Evolutionary conservation across 306 rosid genomes (phyloP).

Genomic region (Vachellia collinsii): DNA sequence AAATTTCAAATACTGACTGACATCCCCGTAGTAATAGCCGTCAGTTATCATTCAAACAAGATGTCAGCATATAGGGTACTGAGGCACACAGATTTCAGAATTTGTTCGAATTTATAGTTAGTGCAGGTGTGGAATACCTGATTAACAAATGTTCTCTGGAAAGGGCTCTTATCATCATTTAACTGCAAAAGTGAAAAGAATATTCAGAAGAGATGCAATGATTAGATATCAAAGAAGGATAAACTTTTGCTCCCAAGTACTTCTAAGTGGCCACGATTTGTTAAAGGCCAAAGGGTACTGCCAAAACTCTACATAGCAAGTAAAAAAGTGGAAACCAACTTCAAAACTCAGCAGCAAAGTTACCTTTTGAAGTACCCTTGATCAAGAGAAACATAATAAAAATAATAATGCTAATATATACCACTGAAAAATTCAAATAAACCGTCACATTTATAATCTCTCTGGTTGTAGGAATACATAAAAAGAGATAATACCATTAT

Average conservation of each 20-base stretch:
- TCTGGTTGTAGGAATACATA: background rate
- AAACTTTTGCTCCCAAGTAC: conserved; percentile 15
- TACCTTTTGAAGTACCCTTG: conserved; percentile 30
- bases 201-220: conserved; percentile 14
- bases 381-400: conserved; percentile 4
- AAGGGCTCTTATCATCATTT: conserved; percentile 96
- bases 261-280: conserved; percentile 15
- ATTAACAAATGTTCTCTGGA: conserved; percentile 93
- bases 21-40: conserved; percentile 15
- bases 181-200: conserved; percentile 70
- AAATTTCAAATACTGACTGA: conserved; percentile 28
- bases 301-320: conserved; percentile 23
- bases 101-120: conserved; percentile 32
- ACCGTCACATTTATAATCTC: background rate
- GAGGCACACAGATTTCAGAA: conserved; percentile 31
- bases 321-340: background rate
- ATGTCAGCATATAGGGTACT: conserved; percentile 21
- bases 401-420: conserved; percentile 14
- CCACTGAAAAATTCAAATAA: background rate
- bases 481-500: background rate
- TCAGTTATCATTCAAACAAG: conserved; percentile 16
- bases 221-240: conserved; percentile 11
- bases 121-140: conserved; percentile 61
- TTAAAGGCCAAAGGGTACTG: conserved; percentile 25
- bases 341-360: conserved; percentile 14